phyloP scores from a whole-genome alignment of 2,329 filamentous ascomycete species.

The Botrytis galanthina region DNA sequence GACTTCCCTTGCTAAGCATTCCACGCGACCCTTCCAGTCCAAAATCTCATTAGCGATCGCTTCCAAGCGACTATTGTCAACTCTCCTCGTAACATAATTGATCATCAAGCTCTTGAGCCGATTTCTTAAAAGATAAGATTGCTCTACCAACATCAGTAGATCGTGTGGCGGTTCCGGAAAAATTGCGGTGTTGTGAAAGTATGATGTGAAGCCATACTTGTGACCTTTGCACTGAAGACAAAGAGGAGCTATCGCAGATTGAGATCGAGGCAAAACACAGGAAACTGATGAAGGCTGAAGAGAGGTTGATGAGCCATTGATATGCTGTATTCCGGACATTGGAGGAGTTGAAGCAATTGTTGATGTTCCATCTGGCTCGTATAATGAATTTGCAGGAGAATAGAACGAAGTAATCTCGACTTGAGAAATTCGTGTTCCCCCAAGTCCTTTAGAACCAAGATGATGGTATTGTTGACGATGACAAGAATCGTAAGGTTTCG shows the following conservation, averaged over 20 bases:
- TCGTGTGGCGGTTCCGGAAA: constrained; percentile 32
- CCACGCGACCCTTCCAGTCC: constrained; percentile 25
- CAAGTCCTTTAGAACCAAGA: neutral
- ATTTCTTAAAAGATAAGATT: constrained; percentile 30
- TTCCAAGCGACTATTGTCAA: constrained; percentile 19
- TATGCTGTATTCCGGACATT: constrained; percentile 1
- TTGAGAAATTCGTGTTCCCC: neutral
- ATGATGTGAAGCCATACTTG: constrained; percentile 32
- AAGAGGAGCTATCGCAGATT: constrained; percentile 1
- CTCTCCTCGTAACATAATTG: constrained; percentile 27
- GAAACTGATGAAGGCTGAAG: neutral
- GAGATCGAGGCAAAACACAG: neutral
- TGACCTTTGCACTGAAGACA: constrained; percentile 32
- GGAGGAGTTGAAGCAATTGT: constrained; percentile 4
- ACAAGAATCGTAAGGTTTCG: constrained; percentile 2
- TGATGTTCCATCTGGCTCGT: constrained; percentile 10
- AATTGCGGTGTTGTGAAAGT: constrained; percentile 33
- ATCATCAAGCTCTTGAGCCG: constrained; percentile 31
- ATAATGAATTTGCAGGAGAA: constrained; percentile 12
- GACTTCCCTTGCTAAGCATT: constrained; percentile 23
- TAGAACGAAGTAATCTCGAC: constrained; percentile 12
- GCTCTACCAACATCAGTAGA: constrained; percentile 29
- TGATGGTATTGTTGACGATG: neutral
- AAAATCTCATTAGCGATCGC: constrained; percentile 23
- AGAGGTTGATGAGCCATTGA: neutral